Conservation (phyloP, 768 basidiomycete genomes). For the Termitomyces sp. region DNA sequence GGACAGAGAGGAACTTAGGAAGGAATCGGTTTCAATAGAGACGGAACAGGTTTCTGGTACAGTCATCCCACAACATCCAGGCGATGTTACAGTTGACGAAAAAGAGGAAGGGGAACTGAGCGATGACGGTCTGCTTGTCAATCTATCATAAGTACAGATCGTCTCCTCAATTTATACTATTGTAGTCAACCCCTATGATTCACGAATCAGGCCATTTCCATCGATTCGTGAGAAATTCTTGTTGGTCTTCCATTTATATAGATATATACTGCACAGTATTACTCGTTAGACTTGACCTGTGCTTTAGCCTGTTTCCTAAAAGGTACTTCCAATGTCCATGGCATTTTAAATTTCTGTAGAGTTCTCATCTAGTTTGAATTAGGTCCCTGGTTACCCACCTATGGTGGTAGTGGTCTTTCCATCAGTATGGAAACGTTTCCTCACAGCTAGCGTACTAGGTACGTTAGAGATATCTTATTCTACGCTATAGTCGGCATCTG, state of each 20-base stretch:
- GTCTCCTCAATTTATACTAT: background rate
- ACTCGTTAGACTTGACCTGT: background rate
- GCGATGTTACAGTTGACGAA: slow-evolving; percentile 20
- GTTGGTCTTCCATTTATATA: background rate
- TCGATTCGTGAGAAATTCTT: background rate
- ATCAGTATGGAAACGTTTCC: too few relatives aligned
- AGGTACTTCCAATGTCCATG: too few relatives aligned
- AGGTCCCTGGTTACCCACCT: too few relatives aligned
- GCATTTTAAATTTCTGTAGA: too few relatives aligned
- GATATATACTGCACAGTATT: background rate
- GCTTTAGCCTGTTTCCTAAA: background rate
- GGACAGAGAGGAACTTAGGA: slow-evolving; percentile 3
- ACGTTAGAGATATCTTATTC: too few relatives aligned
- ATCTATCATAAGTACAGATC: background rate
- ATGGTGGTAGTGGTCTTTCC: too few relatives aligned
- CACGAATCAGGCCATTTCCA: background rate
- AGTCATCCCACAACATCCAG: slow-evolving; percentile 4
- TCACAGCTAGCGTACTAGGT: too few relatives aligned
- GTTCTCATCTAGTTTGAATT: too few relatives aligned
- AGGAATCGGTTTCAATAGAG: slow-evolving; percentile 1
- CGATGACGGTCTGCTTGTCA: slow-evolving; percentile 17
- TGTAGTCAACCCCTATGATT: too few relatives aligned
- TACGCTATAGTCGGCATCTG: too few relatives aligned
- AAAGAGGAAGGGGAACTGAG: slow-evolving; percentile 38
- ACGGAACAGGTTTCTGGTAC: slow-evolving; percentile 9